Percentiles rank a stretch among this genome's conserved stretches.
Evolutionary conservation across 768 basidiomycete genomes (phyloP).

Genomic region (Podaxis sp.): DNA sequence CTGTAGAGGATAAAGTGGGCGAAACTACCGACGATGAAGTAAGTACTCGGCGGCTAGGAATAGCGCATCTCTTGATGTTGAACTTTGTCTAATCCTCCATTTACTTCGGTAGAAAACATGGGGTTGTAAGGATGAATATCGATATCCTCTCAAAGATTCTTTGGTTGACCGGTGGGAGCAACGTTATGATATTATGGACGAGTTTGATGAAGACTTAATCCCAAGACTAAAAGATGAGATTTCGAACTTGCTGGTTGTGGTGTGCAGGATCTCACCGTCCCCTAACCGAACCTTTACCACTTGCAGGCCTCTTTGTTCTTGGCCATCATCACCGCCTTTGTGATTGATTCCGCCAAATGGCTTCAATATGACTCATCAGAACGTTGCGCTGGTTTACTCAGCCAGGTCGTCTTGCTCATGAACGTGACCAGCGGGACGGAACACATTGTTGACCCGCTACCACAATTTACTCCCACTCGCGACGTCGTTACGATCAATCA

Average conservation of each 20-base stretch:
- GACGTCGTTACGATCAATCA: constrained; percentile 14
- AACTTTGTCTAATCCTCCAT: not conserved
- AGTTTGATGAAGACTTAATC: constrained; percentile 3
- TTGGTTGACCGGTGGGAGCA: constrained; percentile 5
- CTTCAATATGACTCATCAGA: not conserved
- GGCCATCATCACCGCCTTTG: constrained; percentile 8
- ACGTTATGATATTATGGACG: not conserved
- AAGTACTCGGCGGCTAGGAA: not conserved
- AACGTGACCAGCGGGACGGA: not conserved
- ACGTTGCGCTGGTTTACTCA: not conserved
- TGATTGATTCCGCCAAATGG: constrained; percentile 8
- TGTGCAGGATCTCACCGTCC: not conserved
- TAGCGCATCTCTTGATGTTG: not conserved
- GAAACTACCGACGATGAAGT: not conserved
- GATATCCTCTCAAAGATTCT: constrained; percentile 1
- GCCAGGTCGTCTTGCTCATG: not conserved
- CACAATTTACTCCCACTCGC: not conserved
- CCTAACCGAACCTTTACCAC: not conserved
- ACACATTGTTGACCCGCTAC: not conserved
- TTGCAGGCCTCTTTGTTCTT: constrained; percentile 7
- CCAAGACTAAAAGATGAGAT: constrained; percentile 5
- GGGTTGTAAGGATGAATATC: constrained; percentile 5
- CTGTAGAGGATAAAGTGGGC: not conserved
- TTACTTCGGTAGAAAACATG: not conserved
- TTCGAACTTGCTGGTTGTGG: constrained; percentile 6